These are phyloP conservation scores for Elsinoe australis DNA, from an alignment of 2,329 filamentous ascomycete genomes.

Conservation along the genomic window DNA sequence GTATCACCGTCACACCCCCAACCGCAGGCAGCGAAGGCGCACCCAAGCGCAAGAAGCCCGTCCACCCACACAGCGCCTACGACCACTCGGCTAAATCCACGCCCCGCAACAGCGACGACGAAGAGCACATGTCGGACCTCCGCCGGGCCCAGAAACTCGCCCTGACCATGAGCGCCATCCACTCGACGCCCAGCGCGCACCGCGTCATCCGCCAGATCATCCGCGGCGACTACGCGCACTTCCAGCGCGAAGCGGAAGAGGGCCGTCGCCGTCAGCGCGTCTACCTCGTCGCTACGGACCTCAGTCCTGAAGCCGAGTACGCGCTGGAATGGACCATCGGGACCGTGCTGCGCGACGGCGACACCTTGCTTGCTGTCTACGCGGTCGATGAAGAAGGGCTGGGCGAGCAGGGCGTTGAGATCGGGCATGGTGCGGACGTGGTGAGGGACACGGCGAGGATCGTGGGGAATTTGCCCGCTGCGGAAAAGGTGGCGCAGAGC, in stretches of 20 bases:
- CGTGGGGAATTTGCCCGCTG: conserved; percentile 55
- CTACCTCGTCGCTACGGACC: conserved; percentile 90
- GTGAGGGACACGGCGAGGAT: conserved; percentile 69
- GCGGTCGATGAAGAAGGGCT: conserved; percentile 76
- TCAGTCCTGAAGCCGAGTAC: conserved; percentile 90
- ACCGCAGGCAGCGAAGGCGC: conserved; percentile 15
- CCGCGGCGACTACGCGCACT: conserved; percentile 71
- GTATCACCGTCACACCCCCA: conserved; percentile 25
- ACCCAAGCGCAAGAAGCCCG: conserved; percentile 38
- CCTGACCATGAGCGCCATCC: conserved; percentile 71
- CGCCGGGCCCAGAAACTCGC: conserved; percentile 78
- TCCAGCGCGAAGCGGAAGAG: conserved; percentile 70
- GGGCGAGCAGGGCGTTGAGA: conserved; percentile 43
- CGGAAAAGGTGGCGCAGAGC: conserved; percentile 26
- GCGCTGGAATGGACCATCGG: conserved; percentile 97
- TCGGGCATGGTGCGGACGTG: conserved; percentile 65
- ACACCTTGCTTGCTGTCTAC: conserved; percentile 88
- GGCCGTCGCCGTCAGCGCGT: conserved; percentile 73
- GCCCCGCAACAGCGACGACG: conserved; percentile 73
- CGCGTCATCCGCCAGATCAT: conserved; percentile 84
- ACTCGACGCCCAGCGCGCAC: conserved; percentile 65
- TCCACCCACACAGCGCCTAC: conserved; percentile 76
- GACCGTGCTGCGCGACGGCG: conserved; percentile 85
- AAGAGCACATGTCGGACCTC: conserved; percentile 76
- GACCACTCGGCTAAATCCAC: conserved; percentile 57